These are phyloP conservation scores for Polygonum maritimum DNA, from an alignment of 148 eudicot genomes.

Conservation along the genomic window DNA sequence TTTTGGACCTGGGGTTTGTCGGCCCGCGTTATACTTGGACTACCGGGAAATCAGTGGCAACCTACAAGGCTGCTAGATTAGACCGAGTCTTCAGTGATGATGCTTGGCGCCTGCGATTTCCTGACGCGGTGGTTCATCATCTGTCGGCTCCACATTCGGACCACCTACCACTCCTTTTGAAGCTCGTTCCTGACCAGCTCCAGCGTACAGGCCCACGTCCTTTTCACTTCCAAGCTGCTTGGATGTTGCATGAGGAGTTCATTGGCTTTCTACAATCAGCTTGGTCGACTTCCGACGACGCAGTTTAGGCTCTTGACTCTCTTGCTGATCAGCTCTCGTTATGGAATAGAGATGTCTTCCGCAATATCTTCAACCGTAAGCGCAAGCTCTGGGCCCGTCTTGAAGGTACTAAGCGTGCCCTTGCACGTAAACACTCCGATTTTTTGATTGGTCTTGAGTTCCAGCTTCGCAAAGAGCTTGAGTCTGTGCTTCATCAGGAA, in stretches of 20 bases:
- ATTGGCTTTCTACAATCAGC: background rate
- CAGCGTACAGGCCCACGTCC: background rate
- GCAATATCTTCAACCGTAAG: background rate
- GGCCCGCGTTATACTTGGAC: background rate
- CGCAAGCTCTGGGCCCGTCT: background rate
- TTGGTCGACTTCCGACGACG: too few relatives aligned
- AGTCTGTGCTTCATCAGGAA: background rate
- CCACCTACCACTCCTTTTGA: background rate
- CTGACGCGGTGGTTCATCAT: background rate
- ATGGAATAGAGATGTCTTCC: background rate
- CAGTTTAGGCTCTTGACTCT: background rate
- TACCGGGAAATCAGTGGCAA: background rate
- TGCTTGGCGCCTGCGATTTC: background rate
- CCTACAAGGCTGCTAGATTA: background rate
- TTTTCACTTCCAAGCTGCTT: background rate
- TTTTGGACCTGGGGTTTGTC: background rate
- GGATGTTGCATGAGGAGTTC: background rate
- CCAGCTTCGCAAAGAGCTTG: background rate
- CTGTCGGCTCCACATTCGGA: background rate
- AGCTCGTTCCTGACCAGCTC: background rate
- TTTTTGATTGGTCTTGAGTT: too few relatives aligned
- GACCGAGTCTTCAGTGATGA: background rate
- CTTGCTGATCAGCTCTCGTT: background rate
- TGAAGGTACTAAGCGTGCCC: background rate
- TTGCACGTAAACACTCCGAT: too few relatives aligned